Conservation (phyloP, 495 filamentous ascomycete genomes). For the Daldinia concentrica region DNA sequence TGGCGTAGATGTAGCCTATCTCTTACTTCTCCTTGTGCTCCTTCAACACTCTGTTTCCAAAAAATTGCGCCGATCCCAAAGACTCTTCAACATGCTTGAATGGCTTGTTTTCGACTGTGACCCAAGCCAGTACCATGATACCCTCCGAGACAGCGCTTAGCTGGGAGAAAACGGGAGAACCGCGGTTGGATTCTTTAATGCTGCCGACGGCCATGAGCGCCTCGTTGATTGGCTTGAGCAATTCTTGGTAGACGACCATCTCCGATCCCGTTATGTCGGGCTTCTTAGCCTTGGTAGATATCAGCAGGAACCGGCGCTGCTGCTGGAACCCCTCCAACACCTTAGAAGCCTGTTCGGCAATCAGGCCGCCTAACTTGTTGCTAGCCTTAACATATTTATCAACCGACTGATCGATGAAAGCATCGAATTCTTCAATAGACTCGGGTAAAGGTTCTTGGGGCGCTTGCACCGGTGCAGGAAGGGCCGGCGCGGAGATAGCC, state of each 20-base stretch:
- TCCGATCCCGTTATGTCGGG: slow-evolving; percentile 74
- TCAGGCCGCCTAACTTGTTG: slow-evolving; percentile 75
- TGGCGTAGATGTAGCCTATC: background rate
- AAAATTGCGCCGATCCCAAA: slow-evolving; percentile 83
- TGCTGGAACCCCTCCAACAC: slow-evolving; percentile 71
- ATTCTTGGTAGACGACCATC: slow-evolving; percentile 70
- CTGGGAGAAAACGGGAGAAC: slow-evolving; percentile 75
- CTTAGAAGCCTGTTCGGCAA: slow-evolving; percentile 74
- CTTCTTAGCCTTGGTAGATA: slow-evolving; percentile 92
- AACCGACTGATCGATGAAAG: slow-evolving; percentile 77
- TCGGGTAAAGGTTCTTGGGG: slow-evolving; percentile 72
- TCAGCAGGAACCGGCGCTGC: slow-evolving; percentile 85
- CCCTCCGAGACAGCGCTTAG: slow-evolving; percentile 88
- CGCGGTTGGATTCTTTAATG: slow-evolving; percentile 80
- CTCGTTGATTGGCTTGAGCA: slow-evolving; percentile 81
- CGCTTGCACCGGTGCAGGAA: slow-evolving; percentile 49
- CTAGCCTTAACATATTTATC: slow-evolving; percentile 81
- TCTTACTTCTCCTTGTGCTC: slow-evolving; percentile 89
- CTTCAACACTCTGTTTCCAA: slow-evolving; percentile 88
- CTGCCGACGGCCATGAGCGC: slow-evolving; percentile 78
- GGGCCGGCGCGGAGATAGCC: slow-evolving; percentile 46
- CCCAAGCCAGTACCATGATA: slow-evolving; percentile 86
- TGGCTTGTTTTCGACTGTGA: slow-evolving; percentile 79
- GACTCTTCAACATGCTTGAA: slow-evolving; percentile 82
- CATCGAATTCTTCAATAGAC: slow-evolving; percentile 85